Base-by-base conservation (phyloP, 306 rosid genomes). In the Urtica urens region DNA sequence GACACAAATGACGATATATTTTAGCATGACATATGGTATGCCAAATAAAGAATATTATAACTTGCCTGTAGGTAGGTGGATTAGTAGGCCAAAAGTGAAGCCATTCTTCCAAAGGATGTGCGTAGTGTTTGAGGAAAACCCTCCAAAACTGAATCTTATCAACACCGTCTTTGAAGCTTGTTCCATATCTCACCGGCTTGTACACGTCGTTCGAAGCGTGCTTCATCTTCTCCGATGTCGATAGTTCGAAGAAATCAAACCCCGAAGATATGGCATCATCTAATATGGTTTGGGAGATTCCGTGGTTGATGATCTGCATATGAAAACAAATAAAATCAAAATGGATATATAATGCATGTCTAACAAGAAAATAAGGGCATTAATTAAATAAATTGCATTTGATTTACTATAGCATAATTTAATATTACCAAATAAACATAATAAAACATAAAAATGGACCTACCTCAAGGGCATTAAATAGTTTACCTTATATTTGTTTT, bases 91-190 rank as follows among this genome's bases (percentile, higher is more conserved):
- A 72, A 29, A 37, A 14, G 21, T 67, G 50, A 16, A 70, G 66
- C 78, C 78, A 80, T 21, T 69, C 70, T 12, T 64, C 45, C 44
- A 72, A 69, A 2, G 83, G 83, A 60, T 72, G 61, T 6, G 81
- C 74, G 27, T 73, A 73, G 29, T 80, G 90, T 46, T 80, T 80
- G 48, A 80, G 83, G 49, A 77, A 65, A 10, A 62, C 51, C 68
- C 90, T 70, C 72, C 81, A 68, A 56, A 67, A 70, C 18, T 76
- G 69, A 15, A 70, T 25, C 51, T 71, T 62, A 11, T 73, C 74
- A 20, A 43, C 27, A 3, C 63, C 82, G 71, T 69, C 70, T 55
- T 63, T 69, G 14, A 75, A 56, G 64, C 80, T 72, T 7, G 78
- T 60, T 2, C 74, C 65, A 22, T 72, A 80, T 49, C 90, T 71